Percentiles rank a stretch among this genome's conserved stretches.
phyloP scores from a whole-genome alignment of 75 land plant genomes.

The Azolla pinnata region DNA sequence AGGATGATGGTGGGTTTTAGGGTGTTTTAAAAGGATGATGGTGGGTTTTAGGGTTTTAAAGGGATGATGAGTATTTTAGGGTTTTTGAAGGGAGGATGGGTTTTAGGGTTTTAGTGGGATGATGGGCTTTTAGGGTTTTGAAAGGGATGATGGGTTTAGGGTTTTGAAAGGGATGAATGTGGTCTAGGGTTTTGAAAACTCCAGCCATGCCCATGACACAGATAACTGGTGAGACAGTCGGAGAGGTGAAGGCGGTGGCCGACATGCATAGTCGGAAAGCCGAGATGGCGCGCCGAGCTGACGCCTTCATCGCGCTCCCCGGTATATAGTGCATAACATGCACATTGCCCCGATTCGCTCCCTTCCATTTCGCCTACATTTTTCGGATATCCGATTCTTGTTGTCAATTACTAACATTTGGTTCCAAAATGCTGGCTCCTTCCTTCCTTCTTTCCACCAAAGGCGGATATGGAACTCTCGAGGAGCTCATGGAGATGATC shows the following conservation, averaged over 20 bases:
- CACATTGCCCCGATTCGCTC: background rate
- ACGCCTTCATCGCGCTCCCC: constrained; percentile 87
- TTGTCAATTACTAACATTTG: background rate
- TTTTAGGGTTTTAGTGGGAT: too few relatives aligned
- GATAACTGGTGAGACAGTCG: constrained; percentile 68
- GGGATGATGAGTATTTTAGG: too few relatives aligned
- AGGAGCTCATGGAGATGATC: constrained; percentile 79
- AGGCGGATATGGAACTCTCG: constrained; percentile 88
- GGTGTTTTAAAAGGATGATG: too few relatives aligned
- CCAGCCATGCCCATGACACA: too few relatives aligned
- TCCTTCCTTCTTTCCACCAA: too few relatives aligned
- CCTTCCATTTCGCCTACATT: background rate
- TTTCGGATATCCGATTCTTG: background rate
- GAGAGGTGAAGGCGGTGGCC: constrained; percentile 52
- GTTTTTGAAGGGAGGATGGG: too few relatives aligned
- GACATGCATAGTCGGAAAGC: constrained; percentile 85
- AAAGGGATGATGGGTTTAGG: background rate
- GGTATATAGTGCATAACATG: constrained; percentile 23
- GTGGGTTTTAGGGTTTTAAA: too few relatives aligned
- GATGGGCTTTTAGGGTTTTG: too few relatives aligned
- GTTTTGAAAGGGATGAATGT: background rate
- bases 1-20: too few relatives aligned
- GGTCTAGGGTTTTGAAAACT: too few relatives aligned
- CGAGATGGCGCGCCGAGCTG: constrained; percentile 70
- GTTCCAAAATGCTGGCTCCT: too few relatives aligned